Conservation (phyloP, 1,139 yeast genomes). For the Scheffersomyces cryptocercus region DNA sequence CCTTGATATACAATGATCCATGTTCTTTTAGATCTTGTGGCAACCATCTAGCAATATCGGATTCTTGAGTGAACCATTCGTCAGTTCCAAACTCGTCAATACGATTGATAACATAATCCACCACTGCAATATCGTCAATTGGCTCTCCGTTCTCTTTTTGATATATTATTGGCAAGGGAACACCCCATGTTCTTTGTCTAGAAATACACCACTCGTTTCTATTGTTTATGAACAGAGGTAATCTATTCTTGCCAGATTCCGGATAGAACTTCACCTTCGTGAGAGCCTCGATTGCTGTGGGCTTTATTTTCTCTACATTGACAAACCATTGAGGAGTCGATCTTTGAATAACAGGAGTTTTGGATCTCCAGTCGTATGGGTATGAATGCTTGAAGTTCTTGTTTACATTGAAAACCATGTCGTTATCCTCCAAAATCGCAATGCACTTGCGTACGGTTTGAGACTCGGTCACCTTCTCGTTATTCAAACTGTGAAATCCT, state of each 20-base stretch:
- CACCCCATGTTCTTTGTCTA: constrained; percentile 98
- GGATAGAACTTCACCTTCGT: constrained; percentile 71
- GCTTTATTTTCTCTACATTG: constrained; percentile 74
- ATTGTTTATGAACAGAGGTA: constrained; percentile 68
- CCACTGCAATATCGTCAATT: constrained; percentile 49
- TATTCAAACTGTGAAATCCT: constrained; percentile 47
- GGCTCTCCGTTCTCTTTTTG: constrained; percentile 60
- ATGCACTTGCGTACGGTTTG: constrained; percentile 50
- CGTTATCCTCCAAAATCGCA: constrained; percentile 39
- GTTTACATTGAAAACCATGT: constrained; percentile 52
- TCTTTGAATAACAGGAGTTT: constrained; percentile 90
- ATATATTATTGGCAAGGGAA: constrained; percentile 89
- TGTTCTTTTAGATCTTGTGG: constrained; percentile 44
- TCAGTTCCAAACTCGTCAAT: constrained; percentile 67
- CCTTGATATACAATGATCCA: constrained; percentile 54
- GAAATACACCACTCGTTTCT: constrained; percentile 98
- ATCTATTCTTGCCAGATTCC: constrained; percentile 65
- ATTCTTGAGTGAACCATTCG: constrained; percentile 70
- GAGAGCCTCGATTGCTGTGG: constrained; percentile 59
- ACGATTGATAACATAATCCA: constrained; percentile 54
- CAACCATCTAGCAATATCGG: constrained; percentile 67
- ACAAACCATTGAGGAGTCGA: constrained; percentile 98
- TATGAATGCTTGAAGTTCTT: constrained; percentile 72
- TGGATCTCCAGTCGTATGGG: constrained; percentile 97
- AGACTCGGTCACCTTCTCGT: constrained; percentile 59